phyloP scores from a whole-genome alignment of 2,329 filamentous ascomycete species.

The Dothideomycetidae sp. region DNA sequence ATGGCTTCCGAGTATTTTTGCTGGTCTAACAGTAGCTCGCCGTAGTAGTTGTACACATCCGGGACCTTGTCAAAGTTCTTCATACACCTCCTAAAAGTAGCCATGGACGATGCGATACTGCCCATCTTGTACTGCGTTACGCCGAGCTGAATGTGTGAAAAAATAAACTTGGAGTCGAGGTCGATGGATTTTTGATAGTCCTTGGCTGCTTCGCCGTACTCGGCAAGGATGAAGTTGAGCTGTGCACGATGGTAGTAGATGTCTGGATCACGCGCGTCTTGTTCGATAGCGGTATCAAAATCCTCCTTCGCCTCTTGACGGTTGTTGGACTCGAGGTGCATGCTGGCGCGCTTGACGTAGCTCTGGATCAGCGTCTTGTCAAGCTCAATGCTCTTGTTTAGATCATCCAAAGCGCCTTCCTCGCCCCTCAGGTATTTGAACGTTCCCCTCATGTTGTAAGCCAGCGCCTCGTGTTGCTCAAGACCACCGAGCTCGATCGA shows the following conservation, averaged over 20 bases:
- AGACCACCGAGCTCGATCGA: conserved; percentile 71
- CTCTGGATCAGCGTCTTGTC: conserved; percentile 82
- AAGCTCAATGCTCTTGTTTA: conserved; percentile 86
- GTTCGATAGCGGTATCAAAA: conserved; percentile 69
- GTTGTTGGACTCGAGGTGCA: conserved; percentile 85
- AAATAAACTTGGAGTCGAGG: conserved; percentile 90
- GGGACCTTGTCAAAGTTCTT: conserved; percentile 97
- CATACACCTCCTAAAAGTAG: conserved; percentile 90
- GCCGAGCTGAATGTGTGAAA: conserved; percentile 97
- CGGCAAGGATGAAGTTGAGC: conserved; percentile 91
- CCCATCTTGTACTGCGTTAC: conserved; percentile 99
- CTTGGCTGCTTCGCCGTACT: conserved; percentile 85
- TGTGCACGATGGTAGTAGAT: conserved; percentile 99
- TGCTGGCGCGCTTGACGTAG: conserved; percentile 97
- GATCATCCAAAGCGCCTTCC: conserved; percentile 63
- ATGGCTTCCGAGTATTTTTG: conserved; percentile 90
- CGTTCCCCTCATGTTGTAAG: conserved; percentile 92
- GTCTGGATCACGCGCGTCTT: conserved; percentile 82
- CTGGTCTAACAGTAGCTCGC: conserved; percentile 91
- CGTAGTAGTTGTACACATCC: conserved; percentile 99
- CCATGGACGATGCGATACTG: conserved; percentile 93
- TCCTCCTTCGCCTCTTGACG: conserved; percentile 77
- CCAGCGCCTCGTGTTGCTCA: conserved; percentile 72
- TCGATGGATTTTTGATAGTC: conserved; percentile 99
- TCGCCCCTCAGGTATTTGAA: conserved; percentile 89